Percentiles rank a stretch among this genome's conserved stretches.
phyloP scores from a whole-genome alignment of 2,329 filamentous ascomycete genomes.

The Juglanconis sp. region DNA sequence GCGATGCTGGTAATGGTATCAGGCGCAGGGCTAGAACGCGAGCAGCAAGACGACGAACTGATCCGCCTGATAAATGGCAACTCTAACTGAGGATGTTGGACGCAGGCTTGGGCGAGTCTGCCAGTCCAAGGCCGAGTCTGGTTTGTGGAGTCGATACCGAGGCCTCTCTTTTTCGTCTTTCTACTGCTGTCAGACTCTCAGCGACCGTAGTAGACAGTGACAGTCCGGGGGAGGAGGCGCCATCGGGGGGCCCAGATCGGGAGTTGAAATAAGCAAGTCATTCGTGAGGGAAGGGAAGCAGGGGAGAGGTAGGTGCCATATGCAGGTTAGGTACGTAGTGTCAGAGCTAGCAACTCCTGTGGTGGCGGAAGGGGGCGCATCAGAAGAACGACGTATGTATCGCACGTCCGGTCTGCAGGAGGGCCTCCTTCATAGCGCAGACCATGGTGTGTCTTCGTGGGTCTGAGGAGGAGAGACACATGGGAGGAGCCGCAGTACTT shows the following conservation, averaged over 20 bases:
- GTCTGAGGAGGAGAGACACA: not conserved
- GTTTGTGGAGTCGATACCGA: not conserved
- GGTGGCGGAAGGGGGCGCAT: not conserved
- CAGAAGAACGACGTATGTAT: not conserved
- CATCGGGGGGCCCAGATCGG: not conserved
- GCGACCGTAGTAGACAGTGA: not conserved
- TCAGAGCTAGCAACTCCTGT: not conserved
- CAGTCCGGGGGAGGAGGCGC: not conserved
- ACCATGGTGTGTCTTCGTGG: not conserved
- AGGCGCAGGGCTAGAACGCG: not conserved
- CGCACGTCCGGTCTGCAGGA: not conserved
- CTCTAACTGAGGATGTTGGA: not conserved
- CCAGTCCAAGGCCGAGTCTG: not conserved
- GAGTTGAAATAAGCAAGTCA: conserved; percentile 1
- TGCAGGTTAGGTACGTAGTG: not conserved
- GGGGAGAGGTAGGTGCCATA: not conserved
- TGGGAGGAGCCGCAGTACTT: not conserved
- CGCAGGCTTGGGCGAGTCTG: not conserved
- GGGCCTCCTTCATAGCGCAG: not conserved
- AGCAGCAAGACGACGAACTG: not conserved
- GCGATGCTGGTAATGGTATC: not conserved
- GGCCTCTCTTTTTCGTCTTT: not conserved
- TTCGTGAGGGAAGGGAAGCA: not conserved
- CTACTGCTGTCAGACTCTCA: not conserved
- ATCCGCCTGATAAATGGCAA: not conserved